phyloP scores from a whole-genome alignment of 106 monocot genomes.

The Hemerocallis citrina region DNA sequence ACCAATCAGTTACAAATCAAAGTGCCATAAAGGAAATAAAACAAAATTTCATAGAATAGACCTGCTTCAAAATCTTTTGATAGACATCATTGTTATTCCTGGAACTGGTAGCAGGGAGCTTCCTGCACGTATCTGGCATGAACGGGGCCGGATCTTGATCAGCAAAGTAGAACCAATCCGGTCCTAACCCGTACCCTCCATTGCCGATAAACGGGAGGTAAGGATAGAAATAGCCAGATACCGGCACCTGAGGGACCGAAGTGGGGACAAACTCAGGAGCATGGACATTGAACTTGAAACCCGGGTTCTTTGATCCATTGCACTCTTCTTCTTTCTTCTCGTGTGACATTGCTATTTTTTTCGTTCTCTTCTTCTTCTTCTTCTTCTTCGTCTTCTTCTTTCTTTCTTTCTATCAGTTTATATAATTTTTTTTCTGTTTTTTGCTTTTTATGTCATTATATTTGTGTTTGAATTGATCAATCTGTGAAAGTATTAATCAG shows the following conservation, averaged over 20 bases:
- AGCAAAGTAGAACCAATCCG: conserved; percentile 40
- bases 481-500: no score
- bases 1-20: no score
- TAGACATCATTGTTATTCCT: conserved; percentile 22
- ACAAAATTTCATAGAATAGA: neutral
- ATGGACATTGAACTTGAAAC: conserved; percentile 19
- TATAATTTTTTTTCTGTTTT: no score
- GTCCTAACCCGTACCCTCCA: conserved; percentile 5
- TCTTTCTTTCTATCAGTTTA: no score
- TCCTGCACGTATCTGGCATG: conserved; percentile 16
- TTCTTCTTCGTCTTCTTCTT: no score
- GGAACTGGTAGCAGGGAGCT: neutral
- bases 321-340: conserved; percentile 5
- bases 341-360: conserved; percentile 2
- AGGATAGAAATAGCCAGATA: conserved; percentile 35
- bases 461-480: conserved; percentile 1
- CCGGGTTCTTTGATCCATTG: neutral
- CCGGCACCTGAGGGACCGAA: conserved; percentile 7
- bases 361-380: neutral
- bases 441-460: neutral
- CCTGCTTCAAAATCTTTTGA: conserved; percentile 81
- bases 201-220: conserved; percentile 24
- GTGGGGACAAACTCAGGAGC: conserved; percentile 12
- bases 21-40: neutral
- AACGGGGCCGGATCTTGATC: conserved; percentile 30